A percentile compares a stretch with the other conserved stretches of the same genome.
phyloP scores from a whole-genome alignment of 495 filamentous ascomycete genomes.

The Diplogelasinospora grovesii region DNA sequence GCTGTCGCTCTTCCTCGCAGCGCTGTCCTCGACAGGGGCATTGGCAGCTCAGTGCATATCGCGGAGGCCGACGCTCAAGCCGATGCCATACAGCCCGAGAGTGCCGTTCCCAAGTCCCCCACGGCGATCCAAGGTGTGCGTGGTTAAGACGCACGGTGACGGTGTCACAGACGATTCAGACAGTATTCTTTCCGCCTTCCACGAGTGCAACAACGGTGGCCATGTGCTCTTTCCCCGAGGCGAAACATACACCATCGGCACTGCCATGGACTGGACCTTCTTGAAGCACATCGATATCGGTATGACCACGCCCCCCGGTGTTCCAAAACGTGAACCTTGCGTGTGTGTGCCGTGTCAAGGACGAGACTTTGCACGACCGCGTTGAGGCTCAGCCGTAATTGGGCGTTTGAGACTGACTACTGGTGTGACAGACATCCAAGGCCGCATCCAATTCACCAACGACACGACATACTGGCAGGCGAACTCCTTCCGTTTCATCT shows the following conservation, averaged over 20 bases:
- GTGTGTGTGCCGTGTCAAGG: too few relatives aligned
- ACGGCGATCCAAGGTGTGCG: slow-evolving; percentile 20
- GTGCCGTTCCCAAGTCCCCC: slow-evolving; percentile 19
- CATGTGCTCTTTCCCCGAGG: slow-evolving; percentile 52
- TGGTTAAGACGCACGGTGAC: slow-evolving; percentile 29
- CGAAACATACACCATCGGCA: slow-evolving; percentile 54
- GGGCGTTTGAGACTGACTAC: background rate
- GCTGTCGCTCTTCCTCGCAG: background rate
- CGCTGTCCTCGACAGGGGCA: background rate
- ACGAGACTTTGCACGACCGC: too few relatives aligned
- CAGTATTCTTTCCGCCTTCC: slow-evolving; percentile 47
- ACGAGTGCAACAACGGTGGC: slow-evolving; percentile 61
- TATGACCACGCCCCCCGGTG: slow-evolving; percentile 9
- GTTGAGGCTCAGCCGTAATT: background rate
- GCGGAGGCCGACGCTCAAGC: slow-evolving; percentile 17
- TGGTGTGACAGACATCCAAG: slow-evolving; percentile 14
- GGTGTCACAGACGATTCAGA: slow-evolving; percentile 52
- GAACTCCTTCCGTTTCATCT: slow-evolving; percentile 52
- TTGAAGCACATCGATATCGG: slow-evolving; percentile 56
- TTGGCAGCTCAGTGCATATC: slow-evolving; percentile 9
- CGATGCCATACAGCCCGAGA: slow-evolving; percentile 21
- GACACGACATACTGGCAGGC: slow-evolving; percentile 63
- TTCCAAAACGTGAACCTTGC: background rate
- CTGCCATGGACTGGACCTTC: slow-evolving; percentile 58
- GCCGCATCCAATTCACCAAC: slow-evolving; percentile 44